A percentile compares a stretch with the other conserved stretches of the same genome.
phyloP scores from a whole-genome alignment of 352 stramenopile genomes.

The Phytophthora multivora region DNA sequence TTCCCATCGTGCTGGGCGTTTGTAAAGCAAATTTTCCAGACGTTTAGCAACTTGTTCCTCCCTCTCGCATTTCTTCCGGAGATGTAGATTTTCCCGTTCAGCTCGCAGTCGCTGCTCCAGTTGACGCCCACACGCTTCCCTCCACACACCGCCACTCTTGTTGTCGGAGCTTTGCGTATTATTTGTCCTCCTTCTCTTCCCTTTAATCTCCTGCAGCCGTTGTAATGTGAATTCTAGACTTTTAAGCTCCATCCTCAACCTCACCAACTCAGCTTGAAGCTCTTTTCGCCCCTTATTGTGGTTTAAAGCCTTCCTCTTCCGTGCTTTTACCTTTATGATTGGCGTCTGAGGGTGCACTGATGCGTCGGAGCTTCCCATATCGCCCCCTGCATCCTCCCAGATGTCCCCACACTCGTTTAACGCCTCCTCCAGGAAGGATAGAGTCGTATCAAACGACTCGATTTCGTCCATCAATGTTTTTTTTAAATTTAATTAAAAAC shows the following conservation, averaged over 20 bases:
- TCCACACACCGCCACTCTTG: not conserved
- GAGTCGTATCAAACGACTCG: too few species aligned
- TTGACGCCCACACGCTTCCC: conserved; percentile 13
- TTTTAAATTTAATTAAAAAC: too few species aligned
- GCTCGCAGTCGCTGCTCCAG: conserved; percentile 8
- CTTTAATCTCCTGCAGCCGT: conserved; percentile 4
- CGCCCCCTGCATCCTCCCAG: too few species aligned
- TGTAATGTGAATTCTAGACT: conserved; percentile 17
- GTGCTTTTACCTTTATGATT: too few species aligned
- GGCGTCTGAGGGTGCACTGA: too few species aligned
- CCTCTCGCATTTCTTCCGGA: conserved; percentile 21
- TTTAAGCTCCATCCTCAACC: conserved; percentile 18
- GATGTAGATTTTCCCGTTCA: conserved; percentile 29
- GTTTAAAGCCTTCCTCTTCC: conserved; percentile 5
- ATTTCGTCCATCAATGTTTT: too few species aligned
- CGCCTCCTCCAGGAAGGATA: too few species aligned
- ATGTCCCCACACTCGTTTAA: too few species aligned
- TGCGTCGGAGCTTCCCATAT: too few species aligned
- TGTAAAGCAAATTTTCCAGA: conserved; percentile 22
- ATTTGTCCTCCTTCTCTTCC: too few species aligned
- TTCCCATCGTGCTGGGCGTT: conserved; percentile 5
- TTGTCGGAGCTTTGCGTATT: not conserved
- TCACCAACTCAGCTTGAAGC: conserved; percentile 20
- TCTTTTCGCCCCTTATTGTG: conserved; percentile 15
- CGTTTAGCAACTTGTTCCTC: conserved; percentile 17